Conservation (phyloP, 139 green algal genomes). For the Deuterostichococcus epilithicus region DNA sequence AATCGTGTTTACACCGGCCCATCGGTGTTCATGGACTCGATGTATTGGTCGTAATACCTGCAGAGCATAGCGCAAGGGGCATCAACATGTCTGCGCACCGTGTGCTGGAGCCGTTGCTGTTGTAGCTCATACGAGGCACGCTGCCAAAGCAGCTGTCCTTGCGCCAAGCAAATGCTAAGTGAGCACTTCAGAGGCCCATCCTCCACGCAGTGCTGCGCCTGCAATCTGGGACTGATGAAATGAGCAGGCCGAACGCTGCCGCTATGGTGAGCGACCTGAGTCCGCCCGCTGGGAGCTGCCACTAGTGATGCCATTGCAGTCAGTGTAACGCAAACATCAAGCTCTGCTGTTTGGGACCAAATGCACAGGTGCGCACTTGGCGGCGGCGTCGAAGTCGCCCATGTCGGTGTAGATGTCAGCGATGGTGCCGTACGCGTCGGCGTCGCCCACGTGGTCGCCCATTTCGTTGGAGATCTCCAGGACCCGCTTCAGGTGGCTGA, state of each 20-base stretch:
- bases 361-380: neutral
- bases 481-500: slow-evolving; percentile 83
- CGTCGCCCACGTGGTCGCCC: slow-evolving; percentile 69
- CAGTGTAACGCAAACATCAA: too few relatives aligned
- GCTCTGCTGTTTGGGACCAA: too few relatives aligned
- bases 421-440: slow-evolving; percentile 88
- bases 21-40: slow-evolving; percentile 55
- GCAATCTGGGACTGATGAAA: too few relatives aligned
- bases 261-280: neutral
- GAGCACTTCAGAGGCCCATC: too few relatives aligned
- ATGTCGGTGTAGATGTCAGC: slow-evolving; percentile 93
- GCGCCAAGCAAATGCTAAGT: neutral
- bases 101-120: neutral
- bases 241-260: neutral
- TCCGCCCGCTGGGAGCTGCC: too few relatives aligned
- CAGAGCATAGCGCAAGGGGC: neutral
- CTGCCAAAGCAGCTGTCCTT: neutral
- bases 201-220: too few relatives aligned
- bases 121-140: neutral
- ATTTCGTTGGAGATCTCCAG: slow-evolving; percentile 78
- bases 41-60: neutral
- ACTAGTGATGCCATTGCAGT: too few relatives aligned
- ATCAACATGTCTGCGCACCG: neutral
- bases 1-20: slow-evolving; percentile 44
- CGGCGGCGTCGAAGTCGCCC: slow-evolving; percentile 78